A percentile compares a stretch with the other conserved stretches of the same genome.
phyloP scores from a whole-genome alignment of 2,329 filamentous ascomycete species.

The Magnaporthiopsis incrustans region DNA sequence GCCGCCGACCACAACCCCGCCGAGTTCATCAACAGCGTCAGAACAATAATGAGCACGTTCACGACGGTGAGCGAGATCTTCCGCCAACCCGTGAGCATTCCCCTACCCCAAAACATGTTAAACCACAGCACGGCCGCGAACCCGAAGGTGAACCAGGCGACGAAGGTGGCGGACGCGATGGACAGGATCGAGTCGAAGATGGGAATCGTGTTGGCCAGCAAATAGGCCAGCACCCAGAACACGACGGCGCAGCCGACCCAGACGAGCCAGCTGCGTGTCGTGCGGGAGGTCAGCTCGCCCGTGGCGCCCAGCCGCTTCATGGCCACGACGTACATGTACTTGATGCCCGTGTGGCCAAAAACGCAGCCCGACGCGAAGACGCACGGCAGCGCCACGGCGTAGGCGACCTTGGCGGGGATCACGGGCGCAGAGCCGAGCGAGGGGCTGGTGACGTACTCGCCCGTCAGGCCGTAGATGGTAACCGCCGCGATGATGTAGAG shows the following conservation, averaged over 20 bases:
- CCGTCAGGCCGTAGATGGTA: conserved; percentile 3
- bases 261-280: not conserved
- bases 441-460: conserved; percentile 2
- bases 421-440: conserved; percentile 1
- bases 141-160: conserved; percentile 5
- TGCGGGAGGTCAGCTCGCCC: conserved; percentile 3
- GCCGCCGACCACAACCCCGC: conserved; percentile 3
- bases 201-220: conserved; percentile 2
- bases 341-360: conserved; percentile 6
- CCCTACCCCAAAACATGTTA: conserved; percentile 1
- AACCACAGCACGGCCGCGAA: conserved; percentile 6
- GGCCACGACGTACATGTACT: conserved; percentile 6
- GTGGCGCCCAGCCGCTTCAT: conserved; percentile 6
- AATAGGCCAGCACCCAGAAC: conserved; percentile 4
- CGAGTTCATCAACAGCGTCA: conserved; percentile 5
- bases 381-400: conserved; percentile 4
- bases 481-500: conserved; percentile 5
- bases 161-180: conserved; percentile 5
- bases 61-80: conserved; percentile 1
- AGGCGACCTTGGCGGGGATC: conserved; percentile 2
- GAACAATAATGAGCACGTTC: conserved; percentile 2
- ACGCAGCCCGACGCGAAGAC: conserved; percentile 4
- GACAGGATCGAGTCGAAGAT: conserved; percentile 7
- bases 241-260: conserved; percentile 3
- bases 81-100: conserved; percentile 1